These are phyloP conservation scores for Gracilaria gracilis DNA, from an alignment of 23 red algal species.

Conservation along the genomic window DNA sequence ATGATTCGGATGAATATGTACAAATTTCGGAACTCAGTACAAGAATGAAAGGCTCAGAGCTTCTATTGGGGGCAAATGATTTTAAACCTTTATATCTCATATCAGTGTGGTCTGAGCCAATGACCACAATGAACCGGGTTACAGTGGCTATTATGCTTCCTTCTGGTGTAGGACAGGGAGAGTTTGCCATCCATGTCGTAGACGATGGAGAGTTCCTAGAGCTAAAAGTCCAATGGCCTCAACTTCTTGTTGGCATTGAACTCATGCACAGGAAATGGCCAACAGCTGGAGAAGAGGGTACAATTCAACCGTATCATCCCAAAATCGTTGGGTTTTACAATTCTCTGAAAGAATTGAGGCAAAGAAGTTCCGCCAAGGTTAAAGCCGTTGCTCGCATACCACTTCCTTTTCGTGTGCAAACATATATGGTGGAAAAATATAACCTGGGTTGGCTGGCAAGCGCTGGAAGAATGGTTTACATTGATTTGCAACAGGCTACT, in stretches of 20 bases:
- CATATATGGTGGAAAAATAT: too few relatives aligned
- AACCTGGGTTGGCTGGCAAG: too few relatives aligned
- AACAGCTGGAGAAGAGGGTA: too few relatives aligned
- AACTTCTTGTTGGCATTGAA: conserved; percentile 11
- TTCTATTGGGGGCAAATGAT: neutral
- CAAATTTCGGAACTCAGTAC: neutral
- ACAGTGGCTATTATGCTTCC: conserved; percentile 9
- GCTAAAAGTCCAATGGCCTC: neutral
- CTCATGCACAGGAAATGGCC: conserved; percentile 39
- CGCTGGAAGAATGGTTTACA: too few relatives aligned
- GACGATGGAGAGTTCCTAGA: conserved; percentile 8
- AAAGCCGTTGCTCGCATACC: too few relatives aligned
- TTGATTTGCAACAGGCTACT: too few relatives aligned
- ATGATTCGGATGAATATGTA: neutral
- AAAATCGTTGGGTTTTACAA: too few relatives aligned
- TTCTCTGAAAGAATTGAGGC: too few relatives aligned
- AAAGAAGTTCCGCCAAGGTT: too few relatives aligned
- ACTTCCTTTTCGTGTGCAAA: too few relatives aligned
- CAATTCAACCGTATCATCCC: too few relatives aligned
- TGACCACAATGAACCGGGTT: neutral
- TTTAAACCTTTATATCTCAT: conserved; percentile 37
- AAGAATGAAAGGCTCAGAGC: neutral
- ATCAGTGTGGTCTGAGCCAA: conserved; percentile 12
- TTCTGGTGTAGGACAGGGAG: conserved; percentile 23
- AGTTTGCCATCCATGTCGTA: conserved; percentile 9